Evolutionary conservation across 495 filamentous ascomycete species (phyloP), one percentile per base, ranked within the genome.

Genomic region (Aspergillus olivimuriae): DNA sequence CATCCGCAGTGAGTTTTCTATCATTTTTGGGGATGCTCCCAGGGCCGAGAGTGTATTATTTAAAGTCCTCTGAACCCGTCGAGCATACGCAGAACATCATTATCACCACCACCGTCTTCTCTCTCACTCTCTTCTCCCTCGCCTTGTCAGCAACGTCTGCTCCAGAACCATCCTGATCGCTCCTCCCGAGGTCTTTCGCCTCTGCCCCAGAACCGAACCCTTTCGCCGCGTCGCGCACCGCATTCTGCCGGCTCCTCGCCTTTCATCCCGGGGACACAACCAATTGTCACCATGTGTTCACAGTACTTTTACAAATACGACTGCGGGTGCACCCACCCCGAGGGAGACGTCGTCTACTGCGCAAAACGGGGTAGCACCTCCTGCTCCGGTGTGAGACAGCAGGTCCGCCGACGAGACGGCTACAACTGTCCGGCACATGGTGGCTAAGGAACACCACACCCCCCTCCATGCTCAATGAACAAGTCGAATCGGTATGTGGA

Each of bases 261-360:
- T 17, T 19, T 19, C n/a, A 16, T 31, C 17, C 24, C 24, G 24
- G 24, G 6, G 24, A 40, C 15, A 20, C 23, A 36, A 34, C 24
- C 5, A 26, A 21, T 45, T 23, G 26, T 23, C 52, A 61, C 17
- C 21, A 70, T 70, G 66, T 70, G 66, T 40, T 69, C 62, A 2
- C 41, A 65, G 30, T 72, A 70, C 45, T 66, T 65, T 45, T 58
- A 61, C 53, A 48, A 64, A 17, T 72, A 65, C 52, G 65, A 66
- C 47, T 72, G 67, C 46, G 65, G 65, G 19, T 72, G 67, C 50
- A 54, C 52, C 17, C 34, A 60, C 32, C 50, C 59, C n/a, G 61
- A 69, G 41, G 60, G 52, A 1, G 65, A 59, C 11, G 52, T 68
- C 1, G 62, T 70, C 18, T 53, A 48, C 37, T 72, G 69, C 51